These are phyloP conservation scores for Aulographum hederae DNA, from an alignment of 2,329 filamentous ascomycete genomes.

Conservation along the genomic window DNA sequence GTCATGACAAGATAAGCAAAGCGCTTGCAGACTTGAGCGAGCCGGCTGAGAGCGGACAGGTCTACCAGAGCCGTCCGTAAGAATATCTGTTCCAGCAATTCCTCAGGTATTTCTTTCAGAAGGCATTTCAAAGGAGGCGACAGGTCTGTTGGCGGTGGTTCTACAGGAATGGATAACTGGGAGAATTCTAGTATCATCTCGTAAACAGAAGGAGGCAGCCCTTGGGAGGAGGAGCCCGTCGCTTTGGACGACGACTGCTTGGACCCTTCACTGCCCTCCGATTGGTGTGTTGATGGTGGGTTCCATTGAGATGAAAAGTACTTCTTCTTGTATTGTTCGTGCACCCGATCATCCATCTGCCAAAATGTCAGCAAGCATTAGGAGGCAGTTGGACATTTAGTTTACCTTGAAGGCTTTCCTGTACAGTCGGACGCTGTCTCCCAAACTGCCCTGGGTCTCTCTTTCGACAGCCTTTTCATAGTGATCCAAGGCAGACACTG, in stretches of 20 bases:
- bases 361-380: slow-evolving; percentile 6
- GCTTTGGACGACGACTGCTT: slow-evolving; percentile 8
- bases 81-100: slow-evolving; percentile 69
- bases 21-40: slow-evolving; percentile 69
- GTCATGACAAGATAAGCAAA: slow-evolving; percentile 70
- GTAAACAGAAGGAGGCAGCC: slow-evolving; percentile 34
- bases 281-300: slow-evolving; percentile 26
- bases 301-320: slow-evolving; percentile 70
- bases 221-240: slow-evolving; percentile 32
- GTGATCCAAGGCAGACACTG: slow-evolving; percentile 69
- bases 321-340: slow-evolving; percentile 77
- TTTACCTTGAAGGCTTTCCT: slow-evolving; percentile 72
- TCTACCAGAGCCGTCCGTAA: slow-evolving; percentile 54
- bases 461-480: slow-evolving; percentile 84
- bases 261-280: neutral
- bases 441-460: slow-evolving; percentile 67
- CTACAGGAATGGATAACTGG: slow-evolving; percentile 45
- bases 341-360: slow-evolving; percentile 68
- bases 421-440: slow-evolving; percentile 77
- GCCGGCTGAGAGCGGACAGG: slow-evolving; percentile 55
- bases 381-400: slow-evolving; percentile 2
- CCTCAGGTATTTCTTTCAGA: slow-evolving; percentile 59
- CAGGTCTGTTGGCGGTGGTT: slow-evolving; percentile 51
- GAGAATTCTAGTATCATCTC: slow-evolving; percentile 67
- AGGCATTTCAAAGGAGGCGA: slow-evolving; percentile 62